Conservation (phyloP, 805 yeast genomes). For the Danielozyma ontarioensis region DNA sequence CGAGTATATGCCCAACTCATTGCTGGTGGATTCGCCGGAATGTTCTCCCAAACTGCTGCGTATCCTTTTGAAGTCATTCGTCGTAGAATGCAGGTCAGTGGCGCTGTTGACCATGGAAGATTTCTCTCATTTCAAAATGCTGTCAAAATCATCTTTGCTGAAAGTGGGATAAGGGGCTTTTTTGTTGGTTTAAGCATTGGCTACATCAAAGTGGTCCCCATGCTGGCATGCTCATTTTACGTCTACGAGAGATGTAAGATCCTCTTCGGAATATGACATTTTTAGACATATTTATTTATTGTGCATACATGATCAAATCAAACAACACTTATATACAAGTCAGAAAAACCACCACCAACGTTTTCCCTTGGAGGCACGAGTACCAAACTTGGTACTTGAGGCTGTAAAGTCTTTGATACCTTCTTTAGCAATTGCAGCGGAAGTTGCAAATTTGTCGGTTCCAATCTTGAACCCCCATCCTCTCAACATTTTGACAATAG, state of each 20-base stretch:
- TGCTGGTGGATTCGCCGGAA: conserved; percentile 96
- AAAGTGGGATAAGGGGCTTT: conserved; percentile 80
- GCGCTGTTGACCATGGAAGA: conserved; percentile 58
- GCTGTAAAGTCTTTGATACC: conserved; percentile 40
- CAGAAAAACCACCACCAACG: conserved; percentile 62
- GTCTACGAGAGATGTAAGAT: conserved; percentile 86
- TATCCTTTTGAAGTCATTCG: conserved; percentile 95
- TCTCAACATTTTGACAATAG: conserved; percentile 59
- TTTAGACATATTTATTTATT: not conserved
- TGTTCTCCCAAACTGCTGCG: conserved; percentile 92
- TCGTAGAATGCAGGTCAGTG: conserved; percentile 94
- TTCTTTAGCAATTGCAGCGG: conserved; percentile 28
- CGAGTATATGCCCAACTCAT: conserved; percentile 86
- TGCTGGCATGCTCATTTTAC: conserved; percentile 94
- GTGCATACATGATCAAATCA: too few relatives aligned
- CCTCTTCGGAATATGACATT: conserved; percentile 53
- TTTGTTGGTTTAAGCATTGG: conserved; percentile 95
- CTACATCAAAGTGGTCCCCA: conserved; percentile 89
- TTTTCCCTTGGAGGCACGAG: conserved; percentile 44
- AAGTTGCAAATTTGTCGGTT: conserved; percentile 38
- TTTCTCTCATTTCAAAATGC: conserved; percentile 51
- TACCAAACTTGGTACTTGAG: conserved; percentile 45
- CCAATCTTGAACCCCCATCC: conserved; percentile 80
- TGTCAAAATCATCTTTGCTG: conserved; percentile 56
- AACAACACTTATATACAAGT: conserved; percentile 3